Conservation (phyloP, 768 basidiomycete species). For the Peribolospora baueri region DNA sequence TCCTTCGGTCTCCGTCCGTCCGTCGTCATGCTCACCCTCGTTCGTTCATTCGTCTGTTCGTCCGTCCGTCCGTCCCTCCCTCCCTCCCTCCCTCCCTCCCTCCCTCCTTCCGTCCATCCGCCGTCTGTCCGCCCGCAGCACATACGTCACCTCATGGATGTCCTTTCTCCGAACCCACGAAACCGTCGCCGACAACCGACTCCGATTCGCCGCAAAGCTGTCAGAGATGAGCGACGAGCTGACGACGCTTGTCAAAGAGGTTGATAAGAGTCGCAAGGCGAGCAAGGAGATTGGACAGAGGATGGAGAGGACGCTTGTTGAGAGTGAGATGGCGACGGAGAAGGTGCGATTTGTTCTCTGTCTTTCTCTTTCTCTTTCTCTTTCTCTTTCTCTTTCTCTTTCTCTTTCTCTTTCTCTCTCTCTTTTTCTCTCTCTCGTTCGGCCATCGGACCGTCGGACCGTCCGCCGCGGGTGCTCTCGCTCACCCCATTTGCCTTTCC, state of each 20-base stretch:
- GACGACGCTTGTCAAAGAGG: constrained; percentile 55
- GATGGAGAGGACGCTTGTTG: constrained; percentile 67
- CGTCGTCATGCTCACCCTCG: constrained; percentile 7
- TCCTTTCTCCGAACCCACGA: constrained; percentile 71
- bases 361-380: background rate
- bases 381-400: background rate
- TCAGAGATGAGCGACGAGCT: constrained; percentile 97
- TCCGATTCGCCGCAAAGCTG: constrained; percentile 60
- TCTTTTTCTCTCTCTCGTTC: too few species aligned
- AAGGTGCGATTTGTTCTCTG: constrained; percentile 25
- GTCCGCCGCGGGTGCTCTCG: background rate
- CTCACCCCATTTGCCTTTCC: background rate
- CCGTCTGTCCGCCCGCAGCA: constrained; percentile 8
- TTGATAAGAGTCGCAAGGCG: constrained; percentile 84
- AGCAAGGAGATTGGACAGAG: constrained; percentile 74
- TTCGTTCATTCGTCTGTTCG: constrained; percentile 22
- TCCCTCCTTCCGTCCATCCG: background rate
- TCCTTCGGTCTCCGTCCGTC: constrained; percentile 9
- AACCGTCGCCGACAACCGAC: constrained; percentile 61
- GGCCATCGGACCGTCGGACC: background rate
- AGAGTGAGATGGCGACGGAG: constrained; percentile 63
- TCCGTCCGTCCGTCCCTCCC: background rate
- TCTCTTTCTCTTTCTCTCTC: background rate
- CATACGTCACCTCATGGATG: constrained; percentile 60
- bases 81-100: background rate